Evolutionary conservation across 345 rosid genomes (phyloP).

Genomic region (Corymbia maculata): DNA sequence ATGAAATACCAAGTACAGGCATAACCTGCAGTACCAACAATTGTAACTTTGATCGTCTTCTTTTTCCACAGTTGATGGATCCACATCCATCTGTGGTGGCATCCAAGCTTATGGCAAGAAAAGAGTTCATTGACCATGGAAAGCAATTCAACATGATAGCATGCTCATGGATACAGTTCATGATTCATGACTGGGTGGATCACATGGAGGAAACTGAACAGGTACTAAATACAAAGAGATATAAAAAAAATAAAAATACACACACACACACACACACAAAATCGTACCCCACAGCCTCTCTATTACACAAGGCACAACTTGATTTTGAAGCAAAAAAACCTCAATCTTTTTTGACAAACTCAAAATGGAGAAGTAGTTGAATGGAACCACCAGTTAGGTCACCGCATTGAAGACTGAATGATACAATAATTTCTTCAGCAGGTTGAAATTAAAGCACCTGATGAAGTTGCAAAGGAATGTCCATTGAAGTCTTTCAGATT

Average conservation of each 20-base stretch:
- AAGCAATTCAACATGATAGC: slow-evolving; percentile 73
- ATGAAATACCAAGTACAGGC: not conserved
- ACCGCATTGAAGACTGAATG: not conserved
- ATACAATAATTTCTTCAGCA: not conserved
- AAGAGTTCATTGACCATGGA: slow-evolving; percentile 43
- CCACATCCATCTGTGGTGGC: slow-evolving; percentile 72
- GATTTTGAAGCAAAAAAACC: not conserved
- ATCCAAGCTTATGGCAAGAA: slow-evolving; percentile 46
- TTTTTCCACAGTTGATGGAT: slow-evolving; percentile 39
- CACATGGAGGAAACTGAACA: slow-evolving; percentile 64
- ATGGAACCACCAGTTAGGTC: not conserved
- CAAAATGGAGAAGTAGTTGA: not conserved
- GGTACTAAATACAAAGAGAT: slow-evolving; percentile 9
- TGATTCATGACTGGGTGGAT: slow-evolving; percentile 90
- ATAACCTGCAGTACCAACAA: not conserved
- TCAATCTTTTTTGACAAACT: not conserved
- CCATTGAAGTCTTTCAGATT: slow-evolving; percentile 64
- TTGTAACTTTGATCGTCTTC: not conserved
- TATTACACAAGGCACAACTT: not conserved
- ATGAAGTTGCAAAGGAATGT: slow-evolving; percentile 38
- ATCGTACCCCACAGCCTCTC: not conserved
- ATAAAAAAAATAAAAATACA: not conserved
- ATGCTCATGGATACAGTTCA: slow-evolving; percentile 75
- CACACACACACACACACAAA: not conserved
- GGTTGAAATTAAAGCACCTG: slow-evolving; percentile 56